Evolutionary conservation across 306 rosid species (phyloP), one percentile per base, ranked within the genome.

Genomic region (Corylus americana): DNA sequence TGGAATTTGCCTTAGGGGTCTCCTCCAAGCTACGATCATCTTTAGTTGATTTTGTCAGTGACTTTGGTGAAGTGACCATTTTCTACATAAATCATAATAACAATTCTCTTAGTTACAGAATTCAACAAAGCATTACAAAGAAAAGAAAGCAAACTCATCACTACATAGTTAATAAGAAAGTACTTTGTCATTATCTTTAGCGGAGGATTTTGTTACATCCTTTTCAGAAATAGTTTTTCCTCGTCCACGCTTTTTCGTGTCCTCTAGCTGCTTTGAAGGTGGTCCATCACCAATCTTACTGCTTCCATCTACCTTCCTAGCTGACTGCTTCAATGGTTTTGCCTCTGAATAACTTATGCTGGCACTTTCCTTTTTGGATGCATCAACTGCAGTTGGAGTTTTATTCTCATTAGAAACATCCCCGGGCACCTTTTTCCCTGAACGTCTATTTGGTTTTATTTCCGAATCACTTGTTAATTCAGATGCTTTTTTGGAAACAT

Each of bases 391-490:
- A 68, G 74, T 51, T 22, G 85, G 64, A 79, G 80, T 74, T 74
- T 79, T 90, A 64, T 83, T 84, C 87, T 81, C 89, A 75, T 83
- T 82, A 48, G 92, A 84, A 78, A 47, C 74, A 29, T 70, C 83
- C 81, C 74, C 77, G 55, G 82, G 51, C 20, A 54, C 80, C 80
- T 74, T 93, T 73, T 89, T 91, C 70, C 83, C 92, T 0, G 77
- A 68, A 64, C 66, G 87, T 75, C 78, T 85, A 72, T 66, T 75
- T 57, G 81, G 83, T 77, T 88, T 93, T 50, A 79, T 85, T 62
- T 87, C 97, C 7, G 93, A 86, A 73, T 91, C 89, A 77, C 90
- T 84, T 75, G 86, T 84, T 78, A 76, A 91, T 62, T 86, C 95
- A 37, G 90, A 83, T 37, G 73, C 84, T 81, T 78, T 84, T 70